Percentiles rank a stretch among this genome's conserved stretches.
Evolutionary conservation across 1,139 yeast genomes (phyloP).

Genomic region (Nadsonia commutata): DNA sequence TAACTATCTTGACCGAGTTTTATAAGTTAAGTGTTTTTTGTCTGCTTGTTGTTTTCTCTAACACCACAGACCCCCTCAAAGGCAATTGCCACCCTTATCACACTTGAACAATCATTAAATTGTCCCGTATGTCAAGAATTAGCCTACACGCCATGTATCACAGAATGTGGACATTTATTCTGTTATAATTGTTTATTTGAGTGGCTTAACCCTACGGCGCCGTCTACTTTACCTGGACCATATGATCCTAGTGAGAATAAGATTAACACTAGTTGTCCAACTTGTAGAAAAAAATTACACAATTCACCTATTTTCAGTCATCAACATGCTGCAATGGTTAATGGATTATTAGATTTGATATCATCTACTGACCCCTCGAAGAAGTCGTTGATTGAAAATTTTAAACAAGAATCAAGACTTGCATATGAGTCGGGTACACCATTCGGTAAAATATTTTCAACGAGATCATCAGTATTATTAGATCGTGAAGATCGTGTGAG

Average conservation of each 20-base stretch:
- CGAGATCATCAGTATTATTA: background rate
- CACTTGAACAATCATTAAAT: background rate
- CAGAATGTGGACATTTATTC: background rate
- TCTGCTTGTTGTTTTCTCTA: background rate
- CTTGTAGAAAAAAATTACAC: background rate
- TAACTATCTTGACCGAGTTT: too few species aligned
- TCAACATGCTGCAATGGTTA: background rate
- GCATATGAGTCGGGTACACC: background rate
- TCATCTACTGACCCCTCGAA: background rate
- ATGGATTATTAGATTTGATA: background rate
- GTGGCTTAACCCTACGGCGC: background rate
- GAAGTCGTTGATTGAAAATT: background rate
- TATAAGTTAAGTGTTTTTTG: too few species aligned
- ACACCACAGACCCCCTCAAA: background rate
- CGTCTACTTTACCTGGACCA: too few species aligned
- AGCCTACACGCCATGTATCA: background rate
- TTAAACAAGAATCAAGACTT: background rate
- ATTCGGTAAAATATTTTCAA: background rate
- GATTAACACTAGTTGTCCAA: background rate
- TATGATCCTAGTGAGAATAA: too few species aligned
- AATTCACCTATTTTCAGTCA: background rate
- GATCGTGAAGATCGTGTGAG: background rate
- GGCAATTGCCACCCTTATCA: background rate
- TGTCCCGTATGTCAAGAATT: background rate
- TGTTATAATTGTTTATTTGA: background rate